These are phyloP conservation scores for Malassezia dermatis DNA, from an alignment of 1,284 basidiomycete species.

Conservation along the genomic window DNA sequence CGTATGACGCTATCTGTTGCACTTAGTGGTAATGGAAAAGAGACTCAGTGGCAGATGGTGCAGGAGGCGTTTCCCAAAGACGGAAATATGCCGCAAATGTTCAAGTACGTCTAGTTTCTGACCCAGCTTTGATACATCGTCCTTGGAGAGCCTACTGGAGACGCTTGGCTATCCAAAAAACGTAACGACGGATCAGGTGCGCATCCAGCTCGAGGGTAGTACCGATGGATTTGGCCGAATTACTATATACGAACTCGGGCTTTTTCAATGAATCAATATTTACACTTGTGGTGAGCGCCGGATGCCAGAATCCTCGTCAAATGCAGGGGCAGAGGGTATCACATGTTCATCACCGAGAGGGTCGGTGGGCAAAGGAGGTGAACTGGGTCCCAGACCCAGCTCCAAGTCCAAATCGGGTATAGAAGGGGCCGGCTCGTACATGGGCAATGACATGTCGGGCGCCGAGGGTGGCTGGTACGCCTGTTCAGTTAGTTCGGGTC, in stretches of 20 bases:
- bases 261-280: neutral
- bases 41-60: neutral
- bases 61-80: constrained; percentile 7
- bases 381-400: neutral
- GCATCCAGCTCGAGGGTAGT: constrained; percentile 13
- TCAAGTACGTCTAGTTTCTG: neutral
- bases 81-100: constrained; percentile 10
- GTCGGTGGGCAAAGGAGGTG: neutral
- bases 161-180: neutral
- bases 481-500: neutral
- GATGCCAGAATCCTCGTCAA: neutral
- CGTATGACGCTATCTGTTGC: neutral
- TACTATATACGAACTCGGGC: constrained; percentile 3
- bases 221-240: constrained; percentile 17
- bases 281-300: neutral
- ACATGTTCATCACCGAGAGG: neutral
- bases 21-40: neutral
- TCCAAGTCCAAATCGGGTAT: neutral
- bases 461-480: neutral
- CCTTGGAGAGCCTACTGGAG: neutral
- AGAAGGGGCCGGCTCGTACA: neutral
- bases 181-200: neutral
- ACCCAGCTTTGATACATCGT: neutral
- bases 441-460: neutral
- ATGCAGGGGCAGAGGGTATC: neutral